Evolutionary conservation across 176 grass and related monocot species (phyloP), one percentile per base, ranked within the genome.

Genomic region (Poa pratensis): DNA sequence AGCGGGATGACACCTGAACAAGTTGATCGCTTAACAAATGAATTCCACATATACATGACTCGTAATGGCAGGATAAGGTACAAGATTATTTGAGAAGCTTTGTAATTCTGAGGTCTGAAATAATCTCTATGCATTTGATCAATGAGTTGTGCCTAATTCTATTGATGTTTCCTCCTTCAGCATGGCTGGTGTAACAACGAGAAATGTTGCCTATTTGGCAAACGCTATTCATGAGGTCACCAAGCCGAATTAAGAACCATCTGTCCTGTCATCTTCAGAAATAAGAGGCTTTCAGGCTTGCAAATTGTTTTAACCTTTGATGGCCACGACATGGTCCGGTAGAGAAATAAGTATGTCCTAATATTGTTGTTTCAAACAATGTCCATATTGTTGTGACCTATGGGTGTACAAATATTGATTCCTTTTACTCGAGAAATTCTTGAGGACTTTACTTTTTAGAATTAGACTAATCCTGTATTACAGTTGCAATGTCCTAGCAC

Each of bases 1-100:
- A 97, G 92, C 67, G 92, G 90, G 11, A 87, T 97, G 94, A 92
- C 92, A 19, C 94, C 94, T 79, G 94, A 97, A 86, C 94, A 97
- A 81, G 94, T 97, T 16, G 92, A 97, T 92, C 90, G 90, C 16
- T 79, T 97, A 61, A 94, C 90, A 67, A 94, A 84, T 32, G 88
- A 92, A 61, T 94, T 83, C 69, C 95, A 92, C 80, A 94, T 97
- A 69, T 97, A 97, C 83, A 94, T 97, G 94, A 97, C 94, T 37
- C 88, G 90, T 27, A 94, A 97, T 43, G 92, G 92, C 23, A 87
- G 94, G 68, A 97, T 97, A 91, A 97, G 94, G 94, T 97, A 86
- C 8, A 15, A 27, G 8, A 18, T 34, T 62, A 10, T 77, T 82
- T 69, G 18, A 15, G 18, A 61, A 50, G 71, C 2, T 77, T 78